Evolutionary conservation across 257 asterid species (phyloP).

Genomic region (Lycium ferocissimum): DNA sequence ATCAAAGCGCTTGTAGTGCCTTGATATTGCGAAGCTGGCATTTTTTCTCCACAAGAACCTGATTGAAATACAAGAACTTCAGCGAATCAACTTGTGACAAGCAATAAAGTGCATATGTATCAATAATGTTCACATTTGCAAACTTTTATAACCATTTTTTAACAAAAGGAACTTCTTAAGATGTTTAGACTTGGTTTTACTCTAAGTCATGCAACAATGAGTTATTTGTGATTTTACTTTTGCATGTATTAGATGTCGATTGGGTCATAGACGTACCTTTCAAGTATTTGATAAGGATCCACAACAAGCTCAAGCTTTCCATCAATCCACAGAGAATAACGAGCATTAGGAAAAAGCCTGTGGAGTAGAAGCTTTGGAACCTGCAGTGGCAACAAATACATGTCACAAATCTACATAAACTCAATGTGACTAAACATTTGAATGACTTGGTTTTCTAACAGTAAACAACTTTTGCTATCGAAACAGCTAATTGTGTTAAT

Average conservation of each 20-base stretch:
- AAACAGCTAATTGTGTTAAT: background rate
- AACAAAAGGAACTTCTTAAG: background rate
- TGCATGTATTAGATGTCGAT: background rate
- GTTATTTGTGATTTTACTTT: background rate
- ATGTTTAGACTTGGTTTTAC: background rate
- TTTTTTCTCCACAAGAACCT: slow-evolving; percentile 96
- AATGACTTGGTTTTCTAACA: background rate
- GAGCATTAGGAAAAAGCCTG: slow-evolving; percentile 85
- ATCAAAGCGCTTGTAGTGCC: slow-evolving; percentile 89
- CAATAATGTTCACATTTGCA: background rate
- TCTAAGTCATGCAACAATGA: no score
- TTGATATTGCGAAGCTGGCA: slow-evolving; percentile 93
- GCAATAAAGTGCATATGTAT: background rate
- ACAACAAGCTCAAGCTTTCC: slow-evolving; percentile 95
- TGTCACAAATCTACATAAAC: background rate
- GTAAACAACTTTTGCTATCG: background rate
- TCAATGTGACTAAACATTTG: background rate
- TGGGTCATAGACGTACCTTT: slow-evolving; percentile 59
- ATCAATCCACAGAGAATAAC: slow-evolving; percentile 93
- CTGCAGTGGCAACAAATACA: slow-evolving; percentile 46
- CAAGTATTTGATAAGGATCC: slow-evolving; percentile 90
- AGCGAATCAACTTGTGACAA: background rate
- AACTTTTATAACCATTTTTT: background rate
- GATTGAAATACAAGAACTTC: slow-evolving; percentile 22
- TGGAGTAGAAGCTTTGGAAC: slow-evolving; percentile 91